Conservation (phyloP, 192 early-diverging fungal genomes). For the Gryganskiella cystojenkinii region DNA sequence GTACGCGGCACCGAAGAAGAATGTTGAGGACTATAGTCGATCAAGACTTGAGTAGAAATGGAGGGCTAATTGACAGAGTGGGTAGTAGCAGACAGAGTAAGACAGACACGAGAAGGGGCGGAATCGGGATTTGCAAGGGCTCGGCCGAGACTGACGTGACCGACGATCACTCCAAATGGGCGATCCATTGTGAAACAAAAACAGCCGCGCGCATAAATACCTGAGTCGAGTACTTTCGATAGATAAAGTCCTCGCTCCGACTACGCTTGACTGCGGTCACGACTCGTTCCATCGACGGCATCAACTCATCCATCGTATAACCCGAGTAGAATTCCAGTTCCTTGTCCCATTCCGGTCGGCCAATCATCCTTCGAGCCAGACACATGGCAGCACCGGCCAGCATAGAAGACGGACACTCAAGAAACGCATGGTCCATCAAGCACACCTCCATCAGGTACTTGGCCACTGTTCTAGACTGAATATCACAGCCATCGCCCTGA, state of each 20-base stretch:
- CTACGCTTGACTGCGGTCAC: slow-evolving; percentile 57
- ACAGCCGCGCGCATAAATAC: slow-evolving; percentile 85
- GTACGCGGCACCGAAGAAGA: background rate
- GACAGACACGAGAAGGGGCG: background rate
- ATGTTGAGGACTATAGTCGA: slow-evolving; percentile 5
- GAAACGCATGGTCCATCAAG: slow-evolving; percentile 85
- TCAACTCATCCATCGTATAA: slow-evolving; percentile 77
- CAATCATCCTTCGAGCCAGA: slow-evolving; percentile 86
- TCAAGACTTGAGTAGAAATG: background rate
- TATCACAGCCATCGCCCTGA: slow-evolving; percentile 91
- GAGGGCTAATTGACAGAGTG: background rate
- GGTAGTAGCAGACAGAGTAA: background rate
- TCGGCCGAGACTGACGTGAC: too few species aligned
- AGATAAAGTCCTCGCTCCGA: slow-evolving; percentile 73
- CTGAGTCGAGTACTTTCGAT: slow-evolving; percentile 85
- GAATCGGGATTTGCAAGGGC: background rate
- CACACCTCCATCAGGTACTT: slow-evolving; percentile 98
- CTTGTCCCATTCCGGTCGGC: slow-evolving; percentile 72
- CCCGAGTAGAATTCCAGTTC: slow-evolving; percentile 84
- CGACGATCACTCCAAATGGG: slow-evolving; percentile 11
- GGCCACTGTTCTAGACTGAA: slow-evolving; percentile 90
- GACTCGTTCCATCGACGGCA: slow-evolving; percentile 74
- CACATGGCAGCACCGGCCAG: slow-evolving; percentile 84
- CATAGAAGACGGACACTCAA: slow-evolving; percentile 74
- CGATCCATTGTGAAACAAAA: slow-evolving; percentile 86